Base-by-base conservation (phyloP, 2,329 filamentous ascomycete species). In the Biscogniauxia sp. region DNA sequence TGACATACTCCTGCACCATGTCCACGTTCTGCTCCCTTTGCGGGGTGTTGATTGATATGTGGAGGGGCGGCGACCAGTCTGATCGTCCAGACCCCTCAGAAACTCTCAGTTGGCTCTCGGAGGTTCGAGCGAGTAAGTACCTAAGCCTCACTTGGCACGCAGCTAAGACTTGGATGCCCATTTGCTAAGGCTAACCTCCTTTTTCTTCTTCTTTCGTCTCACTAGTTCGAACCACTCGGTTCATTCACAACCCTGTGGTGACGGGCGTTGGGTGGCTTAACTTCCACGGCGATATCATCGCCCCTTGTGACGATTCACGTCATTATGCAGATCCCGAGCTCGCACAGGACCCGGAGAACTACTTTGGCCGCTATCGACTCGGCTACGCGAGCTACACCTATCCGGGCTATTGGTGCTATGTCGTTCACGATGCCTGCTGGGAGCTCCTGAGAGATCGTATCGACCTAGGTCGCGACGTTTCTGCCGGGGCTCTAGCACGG, bases 371-470 rank as follows among this genome's bases (percentile, higher is more conserved):
- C 13, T 54, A 61, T 20, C 20, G 56, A 20, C 28, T 56, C 19
- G 55, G 49, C 13, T 59, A 32, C 11, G 11, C 28, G 6, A 32
- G 59, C 53, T 41, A 26, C 11, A 9, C 49, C 53, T n/a, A 19
- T n/a, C 20, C 19, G 15, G 54, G 51, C 4, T 63, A 66, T 20
- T 68, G 64, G 63, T 65, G 60, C 51, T 68, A 62, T 45, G 60
- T 60, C 11, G 37, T 69, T n/a, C 67, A 69, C 45, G 62, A 66
- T 41, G 57, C 61, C 37, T 70, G 67, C 55, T 70, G 66, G 64
- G 54, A 64, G 41, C 62, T 70, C 9, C 28, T 32, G 28, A 32
- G 28, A 32, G 28, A 32, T 32, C 28, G 28, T 7, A 32, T 32
- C 28, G 3, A 32, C 2, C 28, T 32, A 32, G 28, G 28, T 7